Conservation (phyloP, 2,329 filamentous ascomycete genomes). For the Salinomyces thailandicus region DNA sequence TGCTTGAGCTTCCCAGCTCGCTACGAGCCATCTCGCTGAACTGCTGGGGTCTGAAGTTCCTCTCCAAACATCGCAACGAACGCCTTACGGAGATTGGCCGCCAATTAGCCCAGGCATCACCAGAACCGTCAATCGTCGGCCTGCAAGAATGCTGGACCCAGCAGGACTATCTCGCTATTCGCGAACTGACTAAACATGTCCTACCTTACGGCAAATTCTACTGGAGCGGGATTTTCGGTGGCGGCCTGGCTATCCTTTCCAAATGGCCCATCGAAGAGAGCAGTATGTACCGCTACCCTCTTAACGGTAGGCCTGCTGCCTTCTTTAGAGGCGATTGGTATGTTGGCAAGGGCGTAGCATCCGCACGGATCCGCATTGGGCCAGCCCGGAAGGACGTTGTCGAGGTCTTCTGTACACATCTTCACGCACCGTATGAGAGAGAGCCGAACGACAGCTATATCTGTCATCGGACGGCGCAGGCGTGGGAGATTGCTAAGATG, state of each 20-base stretch:
- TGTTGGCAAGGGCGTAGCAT: conserved; percentile 87
- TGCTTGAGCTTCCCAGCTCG: conserved; percentile 6
- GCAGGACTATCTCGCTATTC: conserved; percentile 70
- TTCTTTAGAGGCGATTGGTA: conserved; percentile 96
- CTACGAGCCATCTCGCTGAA: conserved; percentile 80
- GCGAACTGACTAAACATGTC: conserved; percentile 58
- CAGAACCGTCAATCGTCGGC: conserved; percentile 74
- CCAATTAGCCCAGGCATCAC: conserved; percentile 58
- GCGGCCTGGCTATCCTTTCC: conserved; percentile 78
- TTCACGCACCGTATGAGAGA: conserved; percentile 78
- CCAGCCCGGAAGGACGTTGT: conserved; percentile 53
- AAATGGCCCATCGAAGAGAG: conserved; percentile 88
- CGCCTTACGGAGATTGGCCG: conserved; percentile 76
- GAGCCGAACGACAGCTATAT: conserved; percentile 75
- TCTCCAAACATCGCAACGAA: conserved; percentile 66
- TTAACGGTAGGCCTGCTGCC: conserved; percentile 86
- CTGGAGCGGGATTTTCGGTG: conserved; percentile 76
- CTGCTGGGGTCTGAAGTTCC: conserved; percentile 90
- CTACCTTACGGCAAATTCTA: conserved; percentile 93
- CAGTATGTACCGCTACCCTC: conserved; percentile 74
- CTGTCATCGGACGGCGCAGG: conserved; percentile 82
- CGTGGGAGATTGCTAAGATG: conserved; percentile 88
- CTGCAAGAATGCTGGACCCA: conserved; percentile 92
- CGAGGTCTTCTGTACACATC: conserved; percentile 81
- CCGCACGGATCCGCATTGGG: conserved; percentile 66